Conservation (phyloP, 2,329 filamentous ascomycete genomes). For the Geosmithia putterillii region DNA sequence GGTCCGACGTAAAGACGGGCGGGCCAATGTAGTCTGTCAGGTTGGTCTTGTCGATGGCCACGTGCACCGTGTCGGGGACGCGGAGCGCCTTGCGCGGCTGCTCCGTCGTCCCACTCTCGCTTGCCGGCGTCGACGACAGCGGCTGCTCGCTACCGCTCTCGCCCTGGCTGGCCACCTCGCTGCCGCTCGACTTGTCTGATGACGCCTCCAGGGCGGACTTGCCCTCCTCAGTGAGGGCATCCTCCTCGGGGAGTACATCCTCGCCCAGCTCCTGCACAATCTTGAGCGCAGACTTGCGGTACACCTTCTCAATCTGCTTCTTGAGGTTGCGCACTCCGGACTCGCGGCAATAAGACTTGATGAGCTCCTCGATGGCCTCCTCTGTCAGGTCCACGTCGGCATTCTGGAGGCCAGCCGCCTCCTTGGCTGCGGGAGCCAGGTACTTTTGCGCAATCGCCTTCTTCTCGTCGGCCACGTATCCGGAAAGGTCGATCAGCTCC, state of each 20-base stretch:
- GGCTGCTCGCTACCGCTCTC: constrained; percentile 12
- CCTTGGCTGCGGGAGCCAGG: constrained; percentile 86
- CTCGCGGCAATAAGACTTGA: constrained; percentile 97
- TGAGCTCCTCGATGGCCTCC: constrained; percentile 86
- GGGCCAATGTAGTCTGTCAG: constrained; percentile 95
- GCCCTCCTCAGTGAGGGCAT: constrained; percentile 74
- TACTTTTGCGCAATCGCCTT: constrained; percentile 96
- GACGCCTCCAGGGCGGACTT: constrained; percentile 64
- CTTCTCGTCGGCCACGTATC: constrained; percentile 96
- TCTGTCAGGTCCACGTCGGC: constrained; percentile 81
- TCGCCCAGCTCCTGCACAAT: constrained; percentile 93
- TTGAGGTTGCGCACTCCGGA: constrained; percentile 95
- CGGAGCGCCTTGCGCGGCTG: constrained; percentile 63
- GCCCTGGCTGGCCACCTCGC: constrained; percentile 23
- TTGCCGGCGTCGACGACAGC: constrained; percentile 14
- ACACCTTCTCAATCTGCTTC: constrained; percentile 99
- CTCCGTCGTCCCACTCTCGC: constrained; percentile 37
- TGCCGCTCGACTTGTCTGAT: constrained; percentile 54
- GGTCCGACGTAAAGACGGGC: constrained; percentile 88
- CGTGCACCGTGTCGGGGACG: constrained; percentile 77
- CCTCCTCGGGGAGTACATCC: constrained; percentile 65
- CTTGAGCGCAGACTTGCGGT: constrained; percentile 91
- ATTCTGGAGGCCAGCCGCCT: constrained; percentile 78
- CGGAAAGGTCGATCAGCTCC: constrained; percentile 93
- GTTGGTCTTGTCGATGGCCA: constrained; percentile 78